Conservation (phyloP, 441 rosid genomes). For the Adansonia rubrostipa region DNA sequence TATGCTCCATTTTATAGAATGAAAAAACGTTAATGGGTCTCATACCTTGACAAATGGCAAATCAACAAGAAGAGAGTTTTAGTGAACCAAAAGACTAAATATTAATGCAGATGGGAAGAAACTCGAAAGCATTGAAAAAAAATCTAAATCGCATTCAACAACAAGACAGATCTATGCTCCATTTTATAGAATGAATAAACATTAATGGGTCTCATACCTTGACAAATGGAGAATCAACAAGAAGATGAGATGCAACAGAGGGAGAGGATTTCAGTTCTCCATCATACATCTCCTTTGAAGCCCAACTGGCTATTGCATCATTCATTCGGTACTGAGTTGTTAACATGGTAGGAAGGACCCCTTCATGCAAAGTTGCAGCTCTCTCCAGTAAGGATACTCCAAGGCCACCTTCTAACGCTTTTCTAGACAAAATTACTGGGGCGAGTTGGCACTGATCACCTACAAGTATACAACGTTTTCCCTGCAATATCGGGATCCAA, state of each 20-base stretch:
- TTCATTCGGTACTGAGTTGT: slow-evolving; percentile 93
- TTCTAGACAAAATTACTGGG: slow-evolving; percentile 87
- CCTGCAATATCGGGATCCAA: slow-evolving; percentile 95
- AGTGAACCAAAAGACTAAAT: neutral
- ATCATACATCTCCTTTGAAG: slow-evolving; percentile 97
- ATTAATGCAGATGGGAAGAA: slow-evolving; percentile 18
- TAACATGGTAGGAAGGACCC: slow-evolving; percentile 67
- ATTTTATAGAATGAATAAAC: slow-evolving; percentile 32
- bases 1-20: slow-evolving; percentile 30
- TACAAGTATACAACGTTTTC: slow-evolving; percentile 83
- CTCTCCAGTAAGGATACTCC: slow-evolving; percentile 88
- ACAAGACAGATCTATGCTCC: slow-evolving; percentile 13
- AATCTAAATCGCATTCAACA: neutral
- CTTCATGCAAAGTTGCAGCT: slow-evolving; percentile 76
- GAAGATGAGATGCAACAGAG: slow-evolving; percentile 80
- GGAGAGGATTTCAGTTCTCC: slow-evolving; percentile 78
- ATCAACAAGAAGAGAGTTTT: slow-evolving; percentile 65
- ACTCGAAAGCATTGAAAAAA: neutral
- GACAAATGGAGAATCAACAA: slow-evolving; percentile 85
- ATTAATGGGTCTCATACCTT: slow-evolving; percentile 55
- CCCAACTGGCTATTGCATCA: slow-evolving; percentile 94
- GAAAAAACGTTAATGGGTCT: slow-evolving; percentile 10
- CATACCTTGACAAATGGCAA: slow-evolving; percentile 92
- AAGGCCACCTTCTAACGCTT: slow-evolving; percentile 90
- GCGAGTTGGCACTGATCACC: slow-evolving; percentile 98